Evolutionary conservation across 495 filamentous ascomycete species (phyloP), one percentile per base, ranked within the genome.

Genomic region (Geoglossum glabrum): DNA sequence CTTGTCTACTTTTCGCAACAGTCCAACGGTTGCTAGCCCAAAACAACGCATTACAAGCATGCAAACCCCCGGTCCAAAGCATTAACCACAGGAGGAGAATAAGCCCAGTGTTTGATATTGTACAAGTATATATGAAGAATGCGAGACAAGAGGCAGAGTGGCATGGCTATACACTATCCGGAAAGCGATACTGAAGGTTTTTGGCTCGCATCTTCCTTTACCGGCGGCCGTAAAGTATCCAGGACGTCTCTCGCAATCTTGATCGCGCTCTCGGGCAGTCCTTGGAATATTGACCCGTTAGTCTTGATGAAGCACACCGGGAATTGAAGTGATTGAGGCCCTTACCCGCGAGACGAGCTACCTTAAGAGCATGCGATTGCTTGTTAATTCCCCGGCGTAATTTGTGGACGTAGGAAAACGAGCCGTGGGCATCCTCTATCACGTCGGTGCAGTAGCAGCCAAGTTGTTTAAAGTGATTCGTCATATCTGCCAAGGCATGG

Each of bases 371-470:
- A 70, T 98, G 93, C 46, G 83, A 89, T 60, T 84, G 70, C 34
- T 79, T 78, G 71, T 97, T 98, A 55, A 93, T 81, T 0, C 92
- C 92, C 66, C 75, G 79, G 46, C 81, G 75, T 61, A 97, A 66
- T 61, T 76, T 82, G 68, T 97, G 87, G 36, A 90, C 75, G 71
- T 90, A 97, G n/a, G 82, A 81, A 64, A 95, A 98, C 0, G 73
- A 69, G 54, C 84, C 71, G 56, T 76, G 64, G 0, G 64, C 61
- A 1, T 73, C 77, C 64, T 96, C 87, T 47, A 81, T 76, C 1
- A 98, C 77, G 69, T 96, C 89, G 0, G 92, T 96, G 65, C 93
- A 96, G 65, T 89, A 96, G 62, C 80, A 81, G 17, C 78, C 87
- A 19, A 96, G 69, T 25, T 70, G 64, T n/a, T 78, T 70, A 56